phyloP scores from a whole-genome alignment of 2,329 filamentous ascomycete species.

The Colletotrichum lini region DNA sequence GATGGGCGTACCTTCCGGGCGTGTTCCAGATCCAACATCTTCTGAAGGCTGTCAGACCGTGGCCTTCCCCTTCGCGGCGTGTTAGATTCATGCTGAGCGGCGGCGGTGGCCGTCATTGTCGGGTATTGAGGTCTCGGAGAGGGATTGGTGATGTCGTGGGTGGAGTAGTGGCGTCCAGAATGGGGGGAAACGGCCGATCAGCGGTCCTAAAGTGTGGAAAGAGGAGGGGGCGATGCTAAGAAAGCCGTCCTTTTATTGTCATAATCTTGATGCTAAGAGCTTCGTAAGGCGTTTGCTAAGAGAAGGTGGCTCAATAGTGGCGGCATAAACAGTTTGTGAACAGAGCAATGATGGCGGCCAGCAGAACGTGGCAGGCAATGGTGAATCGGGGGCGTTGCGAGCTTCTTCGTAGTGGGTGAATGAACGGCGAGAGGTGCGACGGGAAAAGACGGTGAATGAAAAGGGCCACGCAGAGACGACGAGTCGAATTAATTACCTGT shows the following conservation, averaged over 20 bases:
- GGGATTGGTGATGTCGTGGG: slow-evolving; percentile 18
- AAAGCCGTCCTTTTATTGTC: slow-evolving; percentile 28
- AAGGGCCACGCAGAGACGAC: background rate
- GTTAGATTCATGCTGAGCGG: slow-evolving; percentile 16
- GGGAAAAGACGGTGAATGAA: slow-evolving; percentile 7
- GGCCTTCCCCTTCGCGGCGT: slow-evolving; percentile 9
- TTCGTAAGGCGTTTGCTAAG: slow-evolving; percentile 22
- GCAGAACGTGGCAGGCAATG: slow-evolving; percentile 3
- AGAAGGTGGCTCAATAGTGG: background rate
- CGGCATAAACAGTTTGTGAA: background rate
- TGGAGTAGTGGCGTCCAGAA: slow-evolving; percentile 27
- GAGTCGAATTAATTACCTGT: background rate
- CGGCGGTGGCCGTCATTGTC: slow-evolving; percentile 30
- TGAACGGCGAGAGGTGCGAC: background rate
- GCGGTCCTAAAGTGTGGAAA: slow-evolving; percentile 23
- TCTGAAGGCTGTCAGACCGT: slow-evolving; percentile 62
- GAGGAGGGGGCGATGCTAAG: slow-evolving; percentile 18
- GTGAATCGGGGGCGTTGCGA: slow-evolving; percentile 19
- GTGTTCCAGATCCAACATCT: slow-evolving; percentile 73
- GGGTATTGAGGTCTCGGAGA: slow-evolving; percentile 3
- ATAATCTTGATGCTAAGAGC: slow-evolving; percentile 11
- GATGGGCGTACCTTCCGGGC: slow-evolving; percentile 65
- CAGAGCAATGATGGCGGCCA: slow-evolving; percentile 5
- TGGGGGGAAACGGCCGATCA: background rate
- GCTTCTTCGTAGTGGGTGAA: background rate